Conservation (phyloP, 2,329 filamentous ascomycete species). For the Iodosphaeria phyllophila region DNA sequence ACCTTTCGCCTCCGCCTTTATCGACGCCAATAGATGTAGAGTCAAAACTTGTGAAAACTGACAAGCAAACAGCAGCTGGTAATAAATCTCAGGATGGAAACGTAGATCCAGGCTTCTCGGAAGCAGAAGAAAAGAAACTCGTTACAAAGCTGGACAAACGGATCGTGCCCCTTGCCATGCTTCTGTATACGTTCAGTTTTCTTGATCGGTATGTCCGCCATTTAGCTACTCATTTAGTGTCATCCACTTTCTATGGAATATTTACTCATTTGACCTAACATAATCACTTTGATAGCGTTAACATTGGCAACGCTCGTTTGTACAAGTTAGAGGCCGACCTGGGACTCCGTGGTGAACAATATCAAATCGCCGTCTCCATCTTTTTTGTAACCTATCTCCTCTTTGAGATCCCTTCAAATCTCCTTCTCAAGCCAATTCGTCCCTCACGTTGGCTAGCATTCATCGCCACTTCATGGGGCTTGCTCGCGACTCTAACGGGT, state of each 20-base stretch:
- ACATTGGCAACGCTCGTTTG: slow-evolving; percentile 53
- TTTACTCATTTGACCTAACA: slow-evolving; percentile 1
- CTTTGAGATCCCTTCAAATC: slow-evolving; percentile 47
- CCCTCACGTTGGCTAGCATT: slow-evolving; percentile 45
- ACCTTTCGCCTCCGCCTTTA: too few relatives aligned
- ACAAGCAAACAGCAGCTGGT: too few relatives aligned
- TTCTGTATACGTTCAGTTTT: slow-evolving; percentile 58
- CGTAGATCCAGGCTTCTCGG: too few relatives aligned
- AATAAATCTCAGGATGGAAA: too few relatives aligned
- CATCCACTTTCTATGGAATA: slow-evolving; percentile 1
- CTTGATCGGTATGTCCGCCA: slow-evolving; percentile 39
- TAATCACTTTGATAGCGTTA: slow-evolving; percentile 28
- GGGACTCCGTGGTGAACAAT: slow-evolving; percentile 41
- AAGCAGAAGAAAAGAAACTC: slow-evolving; percentile 37
- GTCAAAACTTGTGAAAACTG: too few relatives aligned
- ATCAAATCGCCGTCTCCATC: slow-evolving; percentile 48
- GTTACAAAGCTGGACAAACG: slow-evolving; percentile 45
- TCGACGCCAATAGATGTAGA: too few relatives aligned
- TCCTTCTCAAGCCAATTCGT: slow-evolving; percentile 42
- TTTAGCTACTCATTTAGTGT: slow-evolving; percentile 1
- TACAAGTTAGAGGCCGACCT: slow-evolving; percentile 46
- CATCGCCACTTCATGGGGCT: slow-evolving; percentile 45
- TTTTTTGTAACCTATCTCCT: slow-evolving; percentile 45
- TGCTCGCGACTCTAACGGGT: slow-evolving; percentile 52
- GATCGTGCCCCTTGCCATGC: slow-evolving; percentile 48